phyloP scores from a whole-genome alignment of 2,329 filamentous ascomycete species.

The Penicillium glabrum region DNA sequence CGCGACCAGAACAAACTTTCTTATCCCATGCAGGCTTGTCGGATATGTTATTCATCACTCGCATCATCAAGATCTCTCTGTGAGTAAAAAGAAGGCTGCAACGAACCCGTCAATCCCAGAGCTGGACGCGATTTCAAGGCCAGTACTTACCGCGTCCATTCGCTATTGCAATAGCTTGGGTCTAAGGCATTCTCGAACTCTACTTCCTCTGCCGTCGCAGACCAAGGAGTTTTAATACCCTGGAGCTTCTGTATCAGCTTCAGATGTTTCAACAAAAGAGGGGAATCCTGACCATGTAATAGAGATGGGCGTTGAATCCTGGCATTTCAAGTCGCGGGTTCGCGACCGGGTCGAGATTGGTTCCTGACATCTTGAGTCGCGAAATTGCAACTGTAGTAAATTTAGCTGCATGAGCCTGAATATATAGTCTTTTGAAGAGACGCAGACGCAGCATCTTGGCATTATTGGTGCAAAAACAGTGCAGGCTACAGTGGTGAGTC shows the following conservation, averaged over 20 bases:
- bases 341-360: too few species aligned
- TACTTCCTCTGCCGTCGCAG: too few species aligned
- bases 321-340: neutral
- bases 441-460: neutral
- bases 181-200: neutral
- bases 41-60: conserved; percentile 42
- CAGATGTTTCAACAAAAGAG: neutral
- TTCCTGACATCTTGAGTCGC: too few species aligned
- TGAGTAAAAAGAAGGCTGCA: neutral
- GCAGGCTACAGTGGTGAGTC: neutral
- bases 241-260: neutral
- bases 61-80: conserved; percentile 42
- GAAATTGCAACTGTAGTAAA: too few species aligned
- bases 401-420: neutral
- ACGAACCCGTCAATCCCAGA: neutral
- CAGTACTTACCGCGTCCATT: neutral
- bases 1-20: conserved; percentile 30
- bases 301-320: neutral
- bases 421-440: neutral
- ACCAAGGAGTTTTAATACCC: too few species aligned
- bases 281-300: neutral
- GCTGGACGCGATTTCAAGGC: neutral
- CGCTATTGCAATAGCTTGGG: neutral
- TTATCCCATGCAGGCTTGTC: conserved; percentile 45
- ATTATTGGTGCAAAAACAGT: neutral